A percentile compares a stretch with the other conserved stretches of the same genome.
Evolutionary conservation across 1,284 basidiomycete genomes (phyloP).

Genomic region (Austropuccinia psidii): DNA sequence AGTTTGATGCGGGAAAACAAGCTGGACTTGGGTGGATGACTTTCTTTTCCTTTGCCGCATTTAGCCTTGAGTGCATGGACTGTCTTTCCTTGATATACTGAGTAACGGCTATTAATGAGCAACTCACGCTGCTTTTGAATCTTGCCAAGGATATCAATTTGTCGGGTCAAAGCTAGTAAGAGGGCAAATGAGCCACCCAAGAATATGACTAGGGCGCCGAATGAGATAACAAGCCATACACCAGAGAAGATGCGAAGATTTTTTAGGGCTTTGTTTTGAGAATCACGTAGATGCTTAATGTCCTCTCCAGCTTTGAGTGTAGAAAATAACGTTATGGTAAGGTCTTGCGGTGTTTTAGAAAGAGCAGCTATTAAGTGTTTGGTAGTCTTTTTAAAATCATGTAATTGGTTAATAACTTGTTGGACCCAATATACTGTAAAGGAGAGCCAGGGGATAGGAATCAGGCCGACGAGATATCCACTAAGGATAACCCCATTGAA

Average conservation of each 20-base stretch:
- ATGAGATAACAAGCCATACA: constrained; percentile 21
- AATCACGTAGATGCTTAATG: neutral
- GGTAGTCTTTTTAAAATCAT: neutral
- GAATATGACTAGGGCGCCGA: constrained; percentile 16
- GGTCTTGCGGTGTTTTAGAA: neutral
- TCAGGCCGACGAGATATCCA: constrained; percentile 18
- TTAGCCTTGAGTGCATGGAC: neutral
- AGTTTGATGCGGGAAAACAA: constrained; percentile 6
- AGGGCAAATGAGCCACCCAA: constrained; percentile 21
- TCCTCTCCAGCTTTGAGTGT: neutral
- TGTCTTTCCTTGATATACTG: neutral
- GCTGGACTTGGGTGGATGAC: neutral
- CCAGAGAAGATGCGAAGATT: constrained; percentile 32
- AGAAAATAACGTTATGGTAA: neutral
- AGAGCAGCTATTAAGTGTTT: constrained; percentile 5
- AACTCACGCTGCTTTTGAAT: constrained; percentile 26
- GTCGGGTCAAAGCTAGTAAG: constrained; percentile 21
- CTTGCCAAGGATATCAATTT: constrained; percentile 25
- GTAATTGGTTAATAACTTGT: neutral
- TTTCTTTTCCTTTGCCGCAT: neutral
- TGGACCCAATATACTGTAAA: constrained; percentile 35
- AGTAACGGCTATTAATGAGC: neutral
- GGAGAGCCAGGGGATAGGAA: constrained; percentile 23
- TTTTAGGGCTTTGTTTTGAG: constrained; percentile 21
- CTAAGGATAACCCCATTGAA: constrained; percentile 10